These are phyloP conservation scores for Andrographis paniculata DNA, from an alignment of 305 asterid genomes.

Conservation along the genomic window DNA sequence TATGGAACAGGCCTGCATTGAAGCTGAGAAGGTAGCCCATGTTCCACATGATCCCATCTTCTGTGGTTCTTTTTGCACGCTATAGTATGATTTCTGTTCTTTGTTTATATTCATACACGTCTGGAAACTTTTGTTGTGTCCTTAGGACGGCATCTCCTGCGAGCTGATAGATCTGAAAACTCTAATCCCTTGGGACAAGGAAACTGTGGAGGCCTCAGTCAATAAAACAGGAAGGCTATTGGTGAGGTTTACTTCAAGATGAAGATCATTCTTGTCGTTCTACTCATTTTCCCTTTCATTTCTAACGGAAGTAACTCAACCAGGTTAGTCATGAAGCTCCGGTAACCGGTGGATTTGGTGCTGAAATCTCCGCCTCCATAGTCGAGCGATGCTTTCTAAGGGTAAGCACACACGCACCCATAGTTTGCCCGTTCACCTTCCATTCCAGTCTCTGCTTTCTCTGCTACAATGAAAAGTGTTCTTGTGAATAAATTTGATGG, in stretches of 20 bases:
- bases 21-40: conserved; percentile 73
- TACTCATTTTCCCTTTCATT: conserved; percentile 7
- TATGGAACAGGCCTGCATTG: conserved; percentile 78
- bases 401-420: conserved; percentile 41
- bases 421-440: too few species aligned
- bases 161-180: conserved; percentile 89
- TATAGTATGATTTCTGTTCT: too few species aligned
- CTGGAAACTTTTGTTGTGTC: conserved; percentile 6
- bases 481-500: conserved; percentile 4
- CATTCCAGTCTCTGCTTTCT: neutral
- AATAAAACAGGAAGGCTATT: conserved; percentile 85
- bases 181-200: conserved; percentile 96
- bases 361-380: conserved; percentile 87
- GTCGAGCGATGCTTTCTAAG: conserved; percentile 86
- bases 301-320: neutral
- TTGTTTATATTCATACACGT: too few species aligned
- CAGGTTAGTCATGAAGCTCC: conserved; percentile 98
- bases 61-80: neutral
- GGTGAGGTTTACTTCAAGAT: conserved; percentile 28
- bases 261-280: conserved; percentile 5
- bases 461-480: neutral
- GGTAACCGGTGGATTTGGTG: conserved; percentile 89
- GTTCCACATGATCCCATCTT: neutral
- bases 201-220: conserved; percentile 86
- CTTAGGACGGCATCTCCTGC: conserved; percentile 93